Evolutionary conservation across 305 asterid species (phyloP).

Genomic region (Stenogyne calaminthoides): DNA sequence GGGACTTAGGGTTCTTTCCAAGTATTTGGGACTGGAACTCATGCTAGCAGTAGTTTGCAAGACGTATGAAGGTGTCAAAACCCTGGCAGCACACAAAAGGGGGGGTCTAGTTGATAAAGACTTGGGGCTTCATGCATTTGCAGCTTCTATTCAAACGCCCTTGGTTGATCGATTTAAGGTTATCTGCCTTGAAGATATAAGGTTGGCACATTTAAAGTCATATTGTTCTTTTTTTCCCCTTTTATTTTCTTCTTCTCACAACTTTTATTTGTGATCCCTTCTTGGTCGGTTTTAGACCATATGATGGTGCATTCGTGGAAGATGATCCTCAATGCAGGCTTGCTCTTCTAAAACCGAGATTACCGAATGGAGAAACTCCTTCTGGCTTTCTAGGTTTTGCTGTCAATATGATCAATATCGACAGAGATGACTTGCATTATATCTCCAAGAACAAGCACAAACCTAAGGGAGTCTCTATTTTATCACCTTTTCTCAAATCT

Average conservation of each 20-base stretch:
- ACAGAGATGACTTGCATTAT: constrained; percentile 40
- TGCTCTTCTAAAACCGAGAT: constrained; percentile 56
- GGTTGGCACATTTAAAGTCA: constrained; percentile 37
- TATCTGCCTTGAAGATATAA: constrained; percentile 67
- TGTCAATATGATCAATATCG: constrained; percentile 82
- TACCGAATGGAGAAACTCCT: constrained; percentile 66
- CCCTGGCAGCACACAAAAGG: constrained; percentile 55
- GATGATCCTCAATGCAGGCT: constrained; percentile 81
- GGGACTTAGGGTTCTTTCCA: constrained; percentile 60
- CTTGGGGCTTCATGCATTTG: constrained; percentile 60
- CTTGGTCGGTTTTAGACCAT: constrained; percentile 50
- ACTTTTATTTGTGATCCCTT: constrained; percentile 12
- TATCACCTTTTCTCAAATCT: constrained; percentile 65
- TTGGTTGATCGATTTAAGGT: constrained; percentile 55
- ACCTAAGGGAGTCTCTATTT: constrained; percentile 79
- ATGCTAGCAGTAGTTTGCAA: constrained; percentile 86
- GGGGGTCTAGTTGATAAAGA: constrained; percentile 46
- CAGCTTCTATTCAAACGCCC: constrained; percentile 50
- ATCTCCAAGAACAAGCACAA: constrained; percentile 44
- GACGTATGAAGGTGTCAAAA: constrained; percentile 54
- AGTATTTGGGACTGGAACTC: constrained; percentile 68
- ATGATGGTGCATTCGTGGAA: constrained; percentile 50
- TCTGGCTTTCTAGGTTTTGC: constrained; percentile 91
- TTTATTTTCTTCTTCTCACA: neutral
- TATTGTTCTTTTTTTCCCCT: neutral